Conservation (phyloP, 352 stramenopile species). For the Phytophthora gonapodyides region DNA sequence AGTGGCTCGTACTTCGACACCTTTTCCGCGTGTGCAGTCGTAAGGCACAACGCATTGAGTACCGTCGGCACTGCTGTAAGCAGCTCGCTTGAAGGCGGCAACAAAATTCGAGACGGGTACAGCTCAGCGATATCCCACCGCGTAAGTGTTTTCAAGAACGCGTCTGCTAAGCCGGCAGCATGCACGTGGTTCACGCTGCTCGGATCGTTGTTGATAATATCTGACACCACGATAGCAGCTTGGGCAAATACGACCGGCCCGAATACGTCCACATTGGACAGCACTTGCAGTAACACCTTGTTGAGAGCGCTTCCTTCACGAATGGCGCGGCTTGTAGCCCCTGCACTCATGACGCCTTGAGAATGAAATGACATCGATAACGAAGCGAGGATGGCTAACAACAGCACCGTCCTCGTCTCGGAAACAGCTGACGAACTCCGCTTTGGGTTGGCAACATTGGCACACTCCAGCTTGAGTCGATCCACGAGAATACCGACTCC, state of each 20-base stretch:
- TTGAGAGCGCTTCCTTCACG: conserved; percentile 87
- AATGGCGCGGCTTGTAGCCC: conserved; percentile 85
- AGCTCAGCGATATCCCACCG: conserved; percentile 72
- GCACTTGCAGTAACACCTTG: conserved; percentile 88
- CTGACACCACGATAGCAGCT: conserved; percentile 91
- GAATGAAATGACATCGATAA: conserved; percentile 88
- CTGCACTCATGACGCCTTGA: conserved; percentile 88
- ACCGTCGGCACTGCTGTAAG: conserved; percentile 96
- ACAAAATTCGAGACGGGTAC: conserved; percentile 50
- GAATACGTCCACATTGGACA: conserved; percentile 91
- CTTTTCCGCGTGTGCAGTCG: conserved; percentile 89
- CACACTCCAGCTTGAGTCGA: conserved; percentile 61
- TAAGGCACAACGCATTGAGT: conserved; percentile 93
- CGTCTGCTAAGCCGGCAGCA: conserved; percentile 90
- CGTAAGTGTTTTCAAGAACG: conserved; percentile 93
- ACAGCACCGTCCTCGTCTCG: conserved; percentile 68
- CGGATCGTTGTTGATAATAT: conserved; percentile 98
- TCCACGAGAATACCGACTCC: conserved; percentile 86
- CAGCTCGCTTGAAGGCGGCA: conserved; percentile 91
- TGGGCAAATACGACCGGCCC: conserved; percentile 94
- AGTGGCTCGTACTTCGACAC: conserved; percentile 92
- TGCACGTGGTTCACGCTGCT: conserved; percentile 96
- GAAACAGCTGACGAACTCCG: conserved; percentile 22
- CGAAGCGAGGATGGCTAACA: conserved; percentile 73
- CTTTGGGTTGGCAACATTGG: conserved; percentile 34